A percentile compares a stretch with the other conserved stretches of the same genome.
Conservation (phyloP, 192 early-diverging fungal species). For the Cladochytrium replicatum region DNA sequence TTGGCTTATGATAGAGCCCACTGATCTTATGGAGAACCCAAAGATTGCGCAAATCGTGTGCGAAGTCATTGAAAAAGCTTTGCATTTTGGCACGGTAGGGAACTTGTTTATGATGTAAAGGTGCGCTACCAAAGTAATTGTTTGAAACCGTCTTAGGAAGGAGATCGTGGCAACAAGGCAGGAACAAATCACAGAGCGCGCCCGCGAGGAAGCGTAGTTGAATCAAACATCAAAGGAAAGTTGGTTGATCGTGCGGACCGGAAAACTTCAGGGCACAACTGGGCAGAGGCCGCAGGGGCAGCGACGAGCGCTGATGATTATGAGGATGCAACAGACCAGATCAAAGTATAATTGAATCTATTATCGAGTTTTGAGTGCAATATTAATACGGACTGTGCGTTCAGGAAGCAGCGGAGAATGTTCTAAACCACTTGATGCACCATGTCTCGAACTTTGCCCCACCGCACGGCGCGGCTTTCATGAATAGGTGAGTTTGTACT, state of each 20-base stretch:
- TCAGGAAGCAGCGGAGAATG: constrained; percentile 59
- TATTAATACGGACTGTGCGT: background rate
- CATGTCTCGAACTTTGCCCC: constrained; percentile 59
- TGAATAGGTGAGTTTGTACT: constrained; percentile 27
- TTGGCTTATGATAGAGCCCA: constrained; percentile 65
- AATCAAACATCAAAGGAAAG: too few relatives aligned
- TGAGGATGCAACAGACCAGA: too few relatives aligned
- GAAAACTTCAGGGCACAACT: too few relatives aligned
- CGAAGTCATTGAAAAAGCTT: constrained; percentile 57
- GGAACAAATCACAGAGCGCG: too few relatives aligned
- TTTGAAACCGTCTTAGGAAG: too few relatives aligned
- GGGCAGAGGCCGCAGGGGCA: too few relatives aligned
- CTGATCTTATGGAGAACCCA: constrained; percentile 47
- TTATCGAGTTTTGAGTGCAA: constrained; percentile 17
- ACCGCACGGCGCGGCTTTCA: constrained; percentile 47
- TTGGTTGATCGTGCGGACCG: too few relatives aligned
- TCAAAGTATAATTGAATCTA: background rate
- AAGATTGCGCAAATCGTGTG: constrained; percentile 56
- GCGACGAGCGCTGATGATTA: too few relatives aligned
- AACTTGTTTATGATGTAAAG: constrained; percentile 4
- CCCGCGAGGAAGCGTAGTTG: too few relatives aligned
- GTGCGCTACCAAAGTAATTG: too few relatives aligned
- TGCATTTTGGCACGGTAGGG: constrained; percentile 19
- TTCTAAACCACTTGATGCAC: constrained; percentile 58
- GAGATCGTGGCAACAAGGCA: too few relatives aligned